Conservation (phyloP, 306 rosid genomes). For the Cicer arietinum region DNA sequence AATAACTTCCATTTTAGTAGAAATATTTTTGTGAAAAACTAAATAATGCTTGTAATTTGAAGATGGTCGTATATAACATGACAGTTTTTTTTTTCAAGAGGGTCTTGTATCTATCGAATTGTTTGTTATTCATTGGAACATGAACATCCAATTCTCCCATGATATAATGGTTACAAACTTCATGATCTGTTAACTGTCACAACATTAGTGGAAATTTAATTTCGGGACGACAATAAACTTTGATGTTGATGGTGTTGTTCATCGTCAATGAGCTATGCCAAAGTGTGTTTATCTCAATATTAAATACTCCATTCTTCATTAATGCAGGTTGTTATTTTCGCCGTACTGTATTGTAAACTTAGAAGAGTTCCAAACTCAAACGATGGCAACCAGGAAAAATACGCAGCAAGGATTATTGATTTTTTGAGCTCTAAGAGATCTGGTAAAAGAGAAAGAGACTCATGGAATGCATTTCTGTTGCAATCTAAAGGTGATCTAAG, state of each 20-base stretch:
- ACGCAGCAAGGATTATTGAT: slow-evolving; percentile 69
- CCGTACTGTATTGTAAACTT: slow-evolving; percentile 68
- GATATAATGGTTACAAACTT: neutral
- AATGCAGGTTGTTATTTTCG: slow-evolving; percentile 70
- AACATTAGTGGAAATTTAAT: neutral
- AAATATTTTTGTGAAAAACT: too few species aligned
- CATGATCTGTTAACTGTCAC: neutral
- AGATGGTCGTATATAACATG: too few species aligned
- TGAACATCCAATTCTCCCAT: too few species aligned
- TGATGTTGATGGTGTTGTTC: neutral
- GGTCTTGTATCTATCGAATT: neutral
- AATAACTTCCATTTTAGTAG: too few species aligned
- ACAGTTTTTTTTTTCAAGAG: too few species aligned
- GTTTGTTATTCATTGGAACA: neutral
- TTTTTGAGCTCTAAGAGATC: slow-evolving; percentile 54
- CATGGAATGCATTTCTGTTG: slow-evolving; percentile 57
- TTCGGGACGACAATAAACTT: neutral
- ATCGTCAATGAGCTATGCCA: neutral
- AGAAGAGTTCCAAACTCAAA: slow-evolving; percentile 40
- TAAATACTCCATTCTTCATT: slow-evolving; percentile 18
- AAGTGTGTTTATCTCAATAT: neutral
- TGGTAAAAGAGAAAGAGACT: slow-evolving; percentile 61
- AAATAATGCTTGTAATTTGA: too few species aligned
- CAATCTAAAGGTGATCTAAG: slow-evolving; percentile 68
- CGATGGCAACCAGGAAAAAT: slow-evolving; percentile 55